Evolutionary conservation across 163 green algal species (phyloP).

Genomic region (Scenedesmus sp.): DNA sequence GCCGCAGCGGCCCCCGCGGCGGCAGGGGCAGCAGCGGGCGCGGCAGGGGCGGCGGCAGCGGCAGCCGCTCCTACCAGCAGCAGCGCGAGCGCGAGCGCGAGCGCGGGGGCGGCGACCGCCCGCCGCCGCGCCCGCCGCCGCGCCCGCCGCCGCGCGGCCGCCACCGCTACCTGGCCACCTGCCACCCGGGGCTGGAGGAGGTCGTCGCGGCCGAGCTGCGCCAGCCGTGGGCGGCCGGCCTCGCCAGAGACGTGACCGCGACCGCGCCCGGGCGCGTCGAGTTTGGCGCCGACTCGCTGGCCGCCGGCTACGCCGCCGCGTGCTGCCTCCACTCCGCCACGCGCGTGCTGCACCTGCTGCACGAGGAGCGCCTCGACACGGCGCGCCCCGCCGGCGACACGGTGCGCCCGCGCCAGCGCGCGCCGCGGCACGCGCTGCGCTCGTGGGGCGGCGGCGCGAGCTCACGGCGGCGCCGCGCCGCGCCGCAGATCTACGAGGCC

Average conservation of each 20-base stretch:
- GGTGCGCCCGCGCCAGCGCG: too few species aligned
- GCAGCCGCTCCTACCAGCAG: not conserved
- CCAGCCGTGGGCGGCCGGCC: not conserved
- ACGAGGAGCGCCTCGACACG: conserved; percentile 59
- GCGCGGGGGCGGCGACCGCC: too few species aligned
- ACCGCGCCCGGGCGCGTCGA: conserved; percentile 63
- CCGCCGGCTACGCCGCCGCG: conserved; percentile 70
- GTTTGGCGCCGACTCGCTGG: conserved; percentile 58
- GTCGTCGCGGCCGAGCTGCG: conserved; percentile 81
- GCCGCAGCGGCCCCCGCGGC: not conserved
- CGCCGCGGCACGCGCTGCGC: too few species aligned
- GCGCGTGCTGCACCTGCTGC: conserved; percentile 79
- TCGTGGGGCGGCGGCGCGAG: too few species aligned
- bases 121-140: too few species aligned
- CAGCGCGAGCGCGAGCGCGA: too few species aligned
- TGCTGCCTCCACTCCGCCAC: conserved; percentile 82
- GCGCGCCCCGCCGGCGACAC: conserved; percentile 40
- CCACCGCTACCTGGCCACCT: conserved; percentile 76
- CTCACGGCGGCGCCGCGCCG: too few species aligned
- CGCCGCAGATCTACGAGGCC: conserved; percentile 42
- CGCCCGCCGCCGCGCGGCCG: not conserved
- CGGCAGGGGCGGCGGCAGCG: not conserved
- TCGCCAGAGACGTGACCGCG: conserved; percentile 8
- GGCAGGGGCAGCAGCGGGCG: not conserved
- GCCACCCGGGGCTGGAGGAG: conserved; percentile 82